Percentiles rank a stretch among this genome's conserved stretches.
phyloP scores from a whole-genome alignment of 169 alveolate genomes.

The Cryptosporidium parvum region DNA sequence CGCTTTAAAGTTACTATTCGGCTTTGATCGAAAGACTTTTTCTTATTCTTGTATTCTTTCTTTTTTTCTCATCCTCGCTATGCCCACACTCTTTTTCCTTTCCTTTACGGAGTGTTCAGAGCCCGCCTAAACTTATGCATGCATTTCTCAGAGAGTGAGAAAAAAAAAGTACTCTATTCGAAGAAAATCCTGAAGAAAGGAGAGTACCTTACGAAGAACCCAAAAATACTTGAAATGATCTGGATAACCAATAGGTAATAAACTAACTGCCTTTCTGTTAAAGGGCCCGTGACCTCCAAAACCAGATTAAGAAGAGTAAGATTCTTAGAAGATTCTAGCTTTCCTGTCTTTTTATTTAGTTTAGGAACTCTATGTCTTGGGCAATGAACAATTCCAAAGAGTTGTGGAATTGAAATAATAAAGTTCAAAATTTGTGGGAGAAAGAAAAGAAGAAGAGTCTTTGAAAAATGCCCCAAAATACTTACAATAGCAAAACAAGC shows the following conservation, averaged over 20 bases:
- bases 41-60: too few species aligned
- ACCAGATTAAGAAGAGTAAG: slow-evolving; percentile 89
- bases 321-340: slow-evolving; percentile 87
- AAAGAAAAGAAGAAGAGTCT: slow-evolving; percentile 88
- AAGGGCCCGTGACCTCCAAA: slow-evolving; percentile 89
- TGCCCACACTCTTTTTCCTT: too few species aligned
- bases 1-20: not conserved
- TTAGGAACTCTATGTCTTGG: slow-evolving; percentile 94
- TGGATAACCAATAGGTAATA: slow-evolving; percentile 83
- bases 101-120: not conserved
- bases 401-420: slow-evolving; percentile 90
- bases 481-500: slow-evolving; percentile 93
- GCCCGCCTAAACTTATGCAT: not conserved
- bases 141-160: not conserved
- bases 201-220: slow-evolving; percentile 86
- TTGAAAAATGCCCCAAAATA: slow-evolving; percentile 91
- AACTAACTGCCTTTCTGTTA: slow-evolving; percentile 88
- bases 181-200: slow-evolving; percentile 10
- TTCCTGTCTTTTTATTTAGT: slow-evolving; percentile 84
- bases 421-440: slow-evolving; percentile 94
- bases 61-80: not conserved
- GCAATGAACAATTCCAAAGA: slow-evolving; percentile 89
- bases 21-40: not conserved
- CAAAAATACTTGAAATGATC: slow-evolving; percentile 85
- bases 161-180: slow-evolving; percentile 4